These are phyloP conservation scores for Colletotrichum sp. DNA, from an alignment of 2,329 filamentous ascomycete species.

Conservation along the genomic window DNA sequence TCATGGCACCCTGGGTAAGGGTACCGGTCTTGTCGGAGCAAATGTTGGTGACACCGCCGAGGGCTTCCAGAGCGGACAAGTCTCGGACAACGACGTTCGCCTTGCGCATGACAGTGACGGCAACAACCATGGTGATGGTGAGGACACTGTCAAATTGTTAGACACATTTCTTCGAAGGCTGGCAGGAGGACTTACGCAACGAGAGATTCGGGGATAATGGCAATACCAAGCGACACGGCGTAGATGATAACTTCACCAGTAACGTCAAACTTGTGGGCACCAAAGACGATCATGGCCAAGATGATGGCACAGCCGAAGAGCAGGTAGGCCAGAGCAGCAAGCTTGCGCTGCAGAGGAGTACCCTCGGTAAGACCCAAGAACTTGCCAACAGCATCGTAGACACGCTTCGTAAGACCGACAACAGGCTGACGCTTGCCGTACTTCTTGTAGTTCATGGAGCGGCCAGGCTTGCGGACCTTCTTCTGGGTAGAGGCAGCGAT, in stretches of 20 bases:
- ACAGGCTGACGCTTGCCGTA: constrained; percentile 56
- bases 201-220: constrained; percentile 68
- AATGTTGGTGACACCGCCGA: constrained; percentile 75
- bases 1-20: constrained; percentile 72
- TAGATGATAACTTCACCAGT: constrained; percentile 61
- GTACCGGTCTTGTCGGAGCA: constrained; percentile 79
- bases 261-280: constrained; percentile 58
- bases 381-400: constrained; percentile 56
- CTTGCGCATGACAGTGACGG: constrained; percentile 68
- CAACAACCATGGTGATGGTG: constrained; percentile 74
- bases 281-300: constrained; percentile 63
- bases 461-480: constrained; percentile 60
- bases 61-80: constrained; percentile 69
- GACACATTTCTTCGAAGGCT: neutral
- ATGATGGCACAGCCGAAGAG: constrained; percentile 74
- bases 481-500: constrained; percentile 64
- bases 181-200: constrained; percentile 54
- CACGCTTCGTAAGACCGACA: constrained; percentile 50
- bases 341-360: constrained; percentile 79
- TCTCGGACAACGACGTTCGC: constrained; percentile 70
- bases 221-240: constrained; percentile 63
- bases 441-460: constrained; percentile 58
- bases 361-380: constrained; percentile 69
- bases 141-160: constrained; percentile 50
- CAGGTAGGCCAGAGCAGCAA: constrained; percentile 78